Base-by-base conservation (phyloP, 2,329 filamentous ascomycete species). In the Aureobasidium sp. region DNA sequence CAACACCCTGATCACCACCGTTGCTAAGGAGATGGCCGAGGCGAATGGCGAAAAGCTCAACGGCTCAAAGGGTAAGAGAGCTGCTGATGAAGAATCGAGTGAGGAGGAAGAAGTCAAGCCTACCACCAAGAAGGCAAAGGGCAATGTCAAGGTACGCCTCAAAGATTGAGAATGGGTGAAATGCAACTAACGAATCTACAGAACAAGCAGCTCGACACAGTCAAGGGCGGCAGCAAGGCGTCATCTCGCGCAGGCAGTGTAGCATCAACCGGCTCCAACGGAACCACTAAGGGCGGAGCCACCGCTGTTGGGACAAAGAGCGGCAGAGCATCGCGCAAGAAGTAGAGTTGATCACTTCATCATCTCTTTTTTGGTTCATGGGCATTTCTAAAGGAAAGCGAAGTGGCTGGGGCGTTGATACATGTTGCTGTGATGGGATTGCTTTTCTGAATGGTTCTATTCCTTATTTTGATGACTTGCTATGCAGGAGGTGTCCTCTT, bases 61-160 rank as follows among this genome's bases (percentile, higher is more conserved):
- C 67, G 82, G 82, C 35, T 86, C 85, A 64, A 87, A 83, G 68
- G 81, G 82, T 39, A 94, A 94, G 78, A 85, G 90, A 67, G 78
- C 78, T 2, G 88, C 89, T 7, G 91, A 93, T 49, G 91, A 94
- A 44, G 88, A 91, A 64, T 91, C 94, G 57, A 90, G 92, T 61
- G 57, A 60, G 31, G 90, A 94, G 68, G 85, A 92, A 59, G 82
- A 94, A 60, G 89, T 89, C 47, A 85, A 89, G 73, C 91, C 91
- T n/a, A 86, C 87, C 1, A 96, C 96, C 83, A 97, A 97, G 83
- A 96, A 95, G 84, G 82, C 86, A 17, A 95, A 95, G 82, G 90
- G 89, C 68, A 87, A 87, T 59, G 88, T 91, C 64, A 95, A 96
- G 84, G 91, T 94, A 80, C 42, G 56, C 59, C 61, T 19, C 47